A percentile compares a stretch with the other conserved stretches of the same genome.
Conservation (phyloP, 2,329 filamentous ascomycete species). For the Hirsutella thompsonii region DNA sequence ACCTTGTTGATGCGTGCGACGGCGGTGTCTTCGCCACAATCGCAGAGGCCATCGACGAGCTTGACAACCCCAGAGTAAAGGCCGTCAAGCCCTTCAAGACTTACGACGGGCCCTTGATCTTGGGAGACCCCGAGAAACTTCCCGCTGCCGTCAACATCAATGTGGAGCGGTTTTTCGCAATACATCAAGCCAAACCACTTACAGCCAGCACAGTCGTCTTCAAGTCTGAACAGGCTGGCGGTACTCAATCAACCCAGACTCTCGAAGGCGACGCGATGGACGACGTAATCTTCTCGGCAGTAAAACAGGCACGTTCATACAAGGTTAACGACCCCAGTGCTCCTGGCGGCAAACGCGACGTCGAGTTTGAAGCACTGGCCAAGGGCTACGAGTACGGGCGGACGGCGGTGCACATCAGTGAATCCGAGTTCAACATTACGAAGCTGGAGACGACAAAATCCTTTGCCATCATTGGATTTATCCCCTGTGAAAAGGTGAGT, state of each 20-base stretch:
- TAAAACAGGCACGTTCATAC: constrained; percentile 71
- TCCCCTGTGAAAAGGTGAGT: constrained; percentile 54
- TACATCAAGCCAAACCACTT: constrained; percentile 60
- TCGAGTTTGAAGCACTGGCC: constrained; percentile 72
- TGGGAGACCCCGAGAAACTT: constrained; percentile 66
- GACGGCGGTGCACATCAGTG: constrained; percentile 79
- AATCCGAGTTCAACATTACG: constrained; percentile 79
- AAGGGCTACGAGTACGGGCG: constrained; percentile 91
- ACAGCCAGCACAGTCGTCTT: constrained; percentile 66
- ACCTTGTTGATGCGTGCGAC: constrained; percentile 52
- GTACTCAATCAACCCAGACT: constrained; percentile 38
- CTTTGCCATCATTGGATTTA: constrained; percentile 79
- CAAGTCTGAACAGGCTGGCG: constrained; percentile 32
- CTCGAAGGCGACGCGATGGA: constrained; percentile 34
- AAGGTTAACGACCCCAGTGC: constrained; percentile 63
- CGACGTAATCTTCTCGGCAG: constrained; percentile 47
- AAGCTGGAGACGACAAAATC: constrained; percentile 64
- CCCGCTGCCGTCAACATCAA: constrained; percentile 68
- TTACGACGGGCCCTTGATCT: constrained; percentile 66
- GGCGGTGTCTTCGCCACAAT: constrained; percentile 71
- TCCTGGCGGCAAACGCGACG: constrained; percentile 67
- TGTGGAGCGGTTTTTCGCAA: constrained; percentile 84
- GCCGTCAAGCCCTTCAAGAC: constrained; percentile 59
- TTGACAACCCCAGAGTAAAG: constrained; percentile 68
- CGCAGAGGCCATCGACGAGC: constrained; percentile 69